A percentile compares a stretch with the other conserved stretches of the same genome.
Evolutionary conservation across 1,284 basidiomycete genomes (phyloP).

Genomic region (Boletus holoroseus): DNA sequence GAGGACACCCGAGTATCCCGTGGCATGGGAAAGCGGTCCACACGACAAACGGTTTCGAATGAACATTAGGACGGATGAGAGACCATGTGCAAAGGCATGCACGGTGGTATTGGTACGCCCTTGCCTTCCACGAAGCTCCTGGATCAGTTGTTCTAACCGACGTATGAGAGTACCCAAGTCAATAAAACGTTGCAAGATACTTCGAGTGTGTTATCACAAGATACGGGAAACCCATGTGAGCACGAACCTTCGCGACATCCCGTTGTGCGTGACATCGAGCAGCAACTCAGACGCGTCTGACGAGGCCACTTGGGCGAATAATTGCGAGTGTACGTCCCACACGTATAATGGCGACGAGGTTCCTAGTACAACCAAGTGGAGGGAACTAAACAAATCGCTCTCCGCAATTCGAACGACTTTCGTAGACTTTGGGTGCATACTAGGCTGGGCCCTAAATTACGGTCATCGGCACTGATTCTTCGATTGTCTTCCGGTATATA

Average conservation of each 20-base stretch:
- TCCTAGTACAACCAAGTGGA: slow-evolving; percentile 55
- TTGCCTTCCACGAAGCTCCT: slow-evolving; percentile 39
- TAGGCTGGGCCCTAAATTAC: slow-evolving; percentile 38
- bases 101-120: slow-evolving; percentile 46
- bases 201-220: slow-evolving; percentile 25
- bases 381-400: slow-evolving; percentile 44
- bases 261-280: slow-evolving; percentile 51
- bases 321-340: slow-evolving; percentile 52
- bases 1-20: slow-evolving; percentile 27
- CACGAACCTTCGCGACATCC: slow-evolving; percentile 50
- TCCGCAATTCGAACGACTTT: slow-evolving; percentile 42
- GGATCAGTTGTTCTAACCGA: slow-evolving; percentile 53
- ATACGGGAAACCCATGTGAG: neutral
- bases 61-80: slow-evolving; percentile 51
- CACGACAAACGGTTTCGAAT: slow-evolving; percentile 43
- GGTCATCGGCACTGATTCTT: slow-evolving; percentile 7
- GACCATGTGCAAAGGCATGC: slow-evolving; percentile 60
- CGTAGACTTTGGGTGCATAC: slow-evolving; percentile 35
- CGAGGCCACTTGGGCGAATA: slow-evolving; percentile 41
- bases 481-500: neutral
- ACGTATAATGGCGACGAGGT: slow-evolving; percentile 57
- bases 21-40: slow-evolving; percentile 33
- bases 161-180: slow-evolving; percentile 59
- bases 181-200: slow-evolving; percentile 56
- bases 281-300: slow-evolving; percentile 36